Base-by-base conservation (phyloP, 2,329 filamentous ascomycete genomes). In the Parascedosporium putredinis region DNA sequence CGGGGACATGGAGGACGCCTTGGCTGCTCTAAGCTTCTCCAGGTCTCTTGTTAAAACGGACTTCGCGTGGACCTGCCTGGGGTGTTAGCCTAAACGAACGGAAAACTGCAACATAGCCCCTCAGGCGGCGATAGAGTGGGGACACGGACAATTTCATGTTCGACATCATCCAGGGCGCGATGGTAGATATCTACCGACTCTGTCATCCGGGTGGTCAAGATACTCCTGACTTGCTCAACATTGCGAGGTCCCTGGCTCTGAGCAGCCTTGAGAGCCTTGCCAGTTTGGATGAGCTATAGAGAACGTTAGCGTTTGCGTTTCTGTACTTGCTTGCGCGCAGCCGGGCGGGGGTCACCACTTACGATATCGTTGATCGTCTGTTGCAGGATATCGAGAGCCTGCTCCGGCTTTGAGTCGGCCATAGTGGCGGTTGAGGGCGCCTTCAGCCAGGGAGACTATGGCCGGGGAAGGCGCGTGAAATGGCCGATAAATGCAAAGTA, bases 241-340 rank as follows among this genome's bases (percentile, higher is more conserved):
- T 65, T 65, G 51, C 64, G 68, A 36, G 68, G 64, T 12, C 68
- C 66, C 54, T 76, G 72, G 55, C 68, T 72, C 25, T 66, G 64
- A 33, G 70, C 71, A 2, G 71, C 64, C 45, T 68, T 75, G 10
- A 81, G 63, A 16, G 76, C 74, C 58, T 77, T 82, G 14, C 76
- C 78, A 2, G 74, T 76, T 59, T 81, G 74, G 12, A 82, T 67
- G 23, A 81, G 71, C 78, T 82, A n/a, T n/a, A n/a, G n/a, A n/a
- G n/a, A 34, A 23, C 29, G 38, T 45, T 24, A 40, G 23, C 6
- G 27, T 8, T 4, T 23, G 34, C 34, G 16, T 18, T 14, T 20
- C 33, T 10, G 2, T 31, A 16, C 10, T n/a, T n/a, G n/a, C n/a
- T n/a, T n/a, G n/a, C n/a, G n/a, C n/a, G n/a, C n/a, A n/a, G n/a